These are phyloP conservation scores for Tetrapisispora taiwanensis DNA, from an alignment of 805 yeast species.

Conservation along the genomic window DNA sequence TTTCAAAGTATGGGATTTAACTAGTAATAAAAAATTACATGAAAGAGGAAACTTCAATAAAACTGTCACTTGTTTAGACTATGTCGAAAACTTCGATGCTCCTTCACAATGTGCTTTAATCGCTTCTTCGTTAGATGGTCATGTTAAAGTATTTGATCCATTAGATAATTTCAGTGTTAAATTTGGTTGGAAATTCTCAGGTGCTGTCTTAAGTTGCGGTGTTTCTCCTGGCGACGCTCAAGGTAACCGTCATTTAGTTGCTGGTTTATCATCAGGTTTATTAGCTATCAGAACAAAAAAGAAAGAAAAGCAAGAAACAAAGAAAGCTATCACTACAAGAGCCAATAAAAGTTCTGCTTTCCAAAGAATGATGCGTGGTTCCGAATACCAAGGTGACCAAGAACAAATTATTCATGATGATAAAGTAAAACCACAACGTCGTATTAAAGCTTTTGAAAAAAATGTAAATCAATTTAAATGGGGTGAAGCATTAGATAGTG, in stretches of 20 bases:
- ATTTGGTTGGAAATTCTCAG: slow-evolving; percentile 96
- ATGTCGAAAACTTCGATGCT: slow-evolving; percentile 23
- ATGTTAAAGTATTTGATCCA: slow-evolving; percentile 87
- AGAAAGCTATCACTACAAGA: slow-evolving; percentile 3
- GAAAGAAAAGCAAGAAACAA: slow-evolving; percentile 37
- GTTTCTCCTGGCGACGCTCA: slow-evolving; percentile 55
- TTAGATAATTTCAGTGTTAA: slow-evolving; percentile 73
- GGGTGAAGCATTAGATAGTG: slow-evolving; percentile 86
- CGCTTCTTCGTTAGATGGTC: slow-evolving; percentile 95
- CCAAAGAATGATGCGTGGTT: slow-evolving; percentile 79
- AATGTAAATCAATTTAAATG: slow-evolving; percentile 82
- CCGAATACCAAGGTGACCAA: slow-evolving; percentile 82
- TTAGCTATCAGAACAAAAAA: slow-evolving; percentile 82
- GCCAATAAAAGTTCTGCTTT: slow-evolving; percentile 43
- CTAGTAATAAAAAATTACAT: slow-evolving; percentile 54
- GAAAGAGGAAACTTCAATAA: slow-evolving; percentile 84
- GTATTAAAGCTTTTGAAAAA: slow-evolving; percentile 71
- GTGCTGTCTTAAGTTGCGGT: slow-evolving; percentile 83
- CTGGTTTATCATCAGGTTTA: slow-evolving; percentile 85
- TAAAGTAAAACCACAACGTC: slow-evolving; percentile 44
- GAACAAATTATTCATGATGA: slow-evolving; percentile 66
- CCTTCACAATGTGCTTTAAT: slow-evolving; percentile 43
- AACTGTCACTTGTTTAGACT: slow-evolving; percentile 70
- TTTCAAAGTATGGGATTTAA: slow-evolving; percentile 86
- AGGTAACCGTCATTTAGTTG: slow-evolving; percentile 67